Evolutionary conservation across 2,329 filamentous ascomycete genomes (phyloP), one percentile per base, ranked within the genome.

Genomic region (Fusarium marasasianum): DNA sequence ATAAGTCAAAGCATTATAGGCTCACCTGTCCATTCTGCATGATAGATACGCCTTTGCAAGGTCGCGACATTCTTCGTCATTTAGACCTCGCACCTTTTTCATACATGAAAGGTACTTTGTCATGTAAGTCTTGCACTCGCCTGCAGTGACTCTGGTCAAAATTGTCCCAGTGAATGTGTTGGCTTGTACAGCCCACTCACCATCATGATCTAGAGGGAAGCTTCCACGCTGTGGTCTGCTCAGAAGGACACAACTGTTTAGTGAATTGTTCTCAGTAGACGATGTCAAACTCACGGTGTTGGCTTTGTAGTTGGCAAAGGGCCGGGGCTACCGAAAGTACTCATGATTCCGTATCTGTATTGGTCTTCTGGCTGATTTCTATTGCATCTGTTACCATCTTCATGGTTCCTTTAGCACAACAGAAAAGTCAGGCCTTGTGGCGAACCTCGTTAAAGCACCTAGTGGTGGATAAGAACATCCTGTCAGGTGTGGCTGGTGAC

Each of bases 1-100:
- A 77, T 63, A 66, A 66, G 51, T 37, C 17, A 57, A 48, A 41
- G 33, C 31, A 51, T 37, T 47, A 35, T 43, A 58, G 29, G 37
- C 91, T 81, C 86, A 97, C 95, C 92, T 91, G 77, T 98, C 96
- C 96, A 99, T 99, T 55, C 96, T 91, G 83, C 96, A 99, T 56
- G 90, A 86, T 61, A 99, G 86, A 82, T 99, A 99, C 37, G 91
- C 89, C 85, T 98, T 98, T 69, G 95, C 95, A 62, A 98, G 84
- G 79, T 90, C 86, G 65, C 96, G 92, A 82, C 96, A 99, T 79
- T 94, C 91, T 71, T 94, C 88, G 74, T 96, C 93, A 81, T 98
- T 98, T 77, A 93, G 90, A 31, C 96, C 96, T 76, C 91, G 91
- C 73, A 92, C 91, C 72, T 90, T 92, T 81, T 95, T 96, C 81